A percentile compares a stretch with the other conserved stretches of the same genome.
Evolutionary conservation across 768 basidiomycete genomes (phyloP).

Genomic region (Boletus speciosus): DNA sequence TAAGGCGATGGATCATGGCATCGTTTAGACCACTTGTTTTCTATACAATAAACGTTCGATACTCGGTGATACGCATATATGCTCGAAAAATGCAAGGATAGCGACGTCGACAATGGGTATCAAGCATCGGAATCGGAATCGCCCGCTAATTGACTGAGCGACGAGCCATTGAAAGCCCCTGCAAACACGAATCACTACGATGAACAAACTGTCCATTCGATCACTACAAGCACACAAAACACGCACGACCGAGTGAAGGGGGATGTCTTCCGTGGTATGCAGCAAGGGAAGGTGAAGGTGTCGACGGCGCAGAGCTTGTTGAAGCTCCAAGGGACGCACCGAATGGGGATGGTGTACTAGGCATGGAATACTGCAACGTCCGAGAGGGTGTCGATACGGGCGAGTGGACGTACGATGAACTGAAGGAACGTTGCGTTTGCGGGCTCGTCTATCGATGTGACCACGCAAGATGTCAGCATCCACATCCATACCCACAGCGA

Average conservation of each 20-base stretch:
- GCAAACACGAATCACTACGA: neutral
- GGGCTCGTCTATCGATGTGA: constrained; percentile 20
- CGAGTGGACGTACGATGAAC: constrained; percentile 29
- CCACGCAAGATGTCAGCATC: neutral
- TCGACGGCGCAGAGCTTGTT: constrained; percentile 28
- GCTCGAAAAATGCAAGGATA: constrained; percentile 7
- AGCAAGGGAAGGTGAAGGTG: constrained; percentile 38
- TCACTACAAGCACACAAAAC: neutral
- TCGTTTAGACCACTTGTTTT: neutral
- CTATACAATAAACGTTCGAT: constrained; percentile 4
- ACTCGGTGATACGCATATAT: constrained; percentile 1
- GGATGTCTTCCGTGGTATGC: constrained; percentile 39
- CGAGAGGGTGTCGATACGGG: constrained; percentile 32
- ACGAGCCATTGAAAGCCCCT: constrained; percentile 30
- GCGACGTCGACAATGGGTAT: neutral
- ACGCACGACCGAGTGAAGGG: constrained; percentile 35
- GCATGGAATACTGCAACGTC: constrained; percentile 33
- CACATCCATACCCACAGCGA: neutral
- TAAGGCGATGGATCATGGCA: neutral
- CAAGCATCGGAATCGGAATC: constrained; percentile 32
- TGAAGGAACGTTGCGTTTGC: constrained; percentile 27
- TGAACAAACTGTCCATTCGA: neutral
- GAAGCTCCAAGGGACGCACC: constrained; percentile 33
- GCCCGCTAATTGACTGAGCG: constrained; percentile 24
- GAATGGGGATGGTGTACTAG: constrained; percentile 39